Conservation (phyloP, 192 early-diverging fungal species). For the Gryganskiella cystojenkinii region DNA sequence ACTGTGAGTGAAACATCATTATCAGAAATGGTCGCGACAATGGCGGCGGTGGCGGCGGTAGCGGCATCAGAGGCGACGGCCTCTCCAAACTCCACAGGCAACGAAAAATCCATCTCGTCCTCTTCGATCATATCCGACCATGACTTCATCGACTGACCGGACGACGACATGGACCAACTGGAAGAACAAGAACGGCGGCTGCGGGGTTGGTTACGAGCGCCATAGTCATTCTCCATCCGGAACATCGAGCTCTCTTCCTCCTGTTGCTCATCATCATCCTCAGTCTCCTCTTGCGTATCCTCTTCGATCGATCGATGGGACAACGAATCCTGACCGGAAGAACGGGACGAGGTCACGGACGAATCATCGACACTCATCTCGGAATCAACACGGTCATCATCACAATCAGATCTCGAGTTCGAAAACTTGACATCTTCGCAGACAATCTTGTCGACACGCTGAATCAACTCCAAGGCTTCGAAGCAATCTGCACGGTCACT, state of each 20-base stretch:
- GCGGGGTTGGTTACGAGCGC: constrained; percentile 1
- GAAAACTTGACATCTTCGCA: constrained; percentile 1
- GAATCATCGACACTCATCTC: constrained; percentile 27
- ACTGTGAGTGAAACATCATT: no score
- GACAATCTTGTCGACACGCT: constrained; percentile 32
- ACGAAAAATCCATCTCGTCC: constrained; percentile 51
- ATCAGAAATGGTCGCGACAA: no score
- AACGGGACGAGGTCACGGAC: constrained; percentile 26
- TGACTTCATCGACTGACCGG: constrained; percentile 36
- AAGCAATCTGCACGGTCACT: constrained; percentile 57
- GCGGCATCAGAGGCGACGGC: not conserved
- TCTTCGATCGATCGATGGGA: constrained; percentile 16
- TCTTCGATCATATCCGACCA: constrained; percentile 54
- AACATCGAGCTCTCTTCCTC: constrained; percentile 44
- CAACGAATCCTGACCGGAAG: constrained; percentile 4
- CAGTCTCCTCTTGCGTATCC: no score
- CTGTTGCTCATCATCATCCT: constrained; percentile 3
- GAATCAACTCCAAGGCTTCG: constrained; percentile 45
- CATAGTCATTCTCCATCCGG: constrained; percentile 44
- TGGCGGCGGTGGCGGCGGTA: no score
- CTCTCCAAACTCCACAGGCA: constrained; percentile 52
- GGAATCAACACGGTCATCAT: constrained; percentile 30
- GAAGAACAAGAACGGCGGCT: constrained; percentile 24
- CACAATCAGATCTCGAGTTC: constrained; percentile 26
- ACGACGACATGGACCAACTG: constrained; percentile 37